Conservation (phyloP, 139 green algal species). For the Closterium sp. region DNA sequence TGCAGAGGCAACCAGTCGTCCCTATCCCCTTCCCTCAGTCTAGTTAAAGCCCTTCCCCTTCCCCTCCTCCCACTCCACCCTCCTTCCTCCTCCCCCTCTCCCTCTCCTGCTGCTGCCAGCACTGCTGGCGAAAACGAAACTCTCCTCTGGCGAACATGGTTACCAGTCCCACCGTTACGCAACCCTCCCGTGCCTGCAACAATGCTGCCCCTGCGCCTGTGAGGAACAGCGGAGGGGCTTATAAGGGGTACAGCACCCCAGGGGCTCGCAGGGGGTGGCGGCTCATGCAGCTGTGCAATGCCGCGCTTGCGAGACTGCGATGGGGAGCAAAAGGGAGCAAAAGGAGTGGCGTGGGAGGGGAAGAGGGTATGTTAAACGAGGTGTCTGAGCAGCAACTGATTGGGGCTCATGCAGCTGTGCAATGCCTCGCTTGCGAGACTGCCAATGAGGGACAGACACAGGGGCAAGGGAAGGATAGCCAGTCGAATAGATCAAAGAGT, state of each 20-base stretch:
- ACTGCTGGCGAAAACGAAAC: not conserved
- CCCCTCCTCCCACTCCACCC: not conserved
- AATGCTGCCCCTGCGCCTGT: not conserved
- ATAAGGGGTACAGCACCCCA: not conserved
- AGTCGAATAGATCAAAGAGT: no score
- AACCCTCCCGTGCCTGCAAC: not conserved
- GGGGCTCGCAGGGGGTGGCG: not conserved
- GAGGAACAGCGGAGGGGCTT: not conserved
- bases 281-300: not conserved
- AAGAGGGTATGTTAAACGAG: no score
- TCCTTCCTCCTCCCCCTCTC: not conserved
- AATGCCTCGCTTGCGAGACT: no score
- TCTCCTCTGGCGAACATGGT: not conserved
- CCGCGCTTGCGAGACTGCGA: not conserved
- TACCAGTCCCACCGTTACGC: not conserved
- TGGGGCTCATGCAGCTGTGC: no score
- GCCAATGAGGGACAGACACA: no score
- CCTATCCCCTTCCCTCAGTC: not conserved
- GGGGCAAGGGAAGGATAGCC: no score
- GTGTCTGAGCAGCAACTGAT: no score
- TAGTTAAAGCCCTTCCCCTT: not conserved
- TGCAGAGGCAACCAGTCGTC: not conserved
- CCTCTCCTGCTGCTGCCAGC: not conserved
- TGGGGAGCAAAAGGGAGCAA: no score
- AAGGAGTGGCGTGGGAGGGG: no score